Evolutionary conservation across 1,284 basidiomycete genomes (phyloP).

Genomic region (Ustanciosporium gigantosporum): DNA sequence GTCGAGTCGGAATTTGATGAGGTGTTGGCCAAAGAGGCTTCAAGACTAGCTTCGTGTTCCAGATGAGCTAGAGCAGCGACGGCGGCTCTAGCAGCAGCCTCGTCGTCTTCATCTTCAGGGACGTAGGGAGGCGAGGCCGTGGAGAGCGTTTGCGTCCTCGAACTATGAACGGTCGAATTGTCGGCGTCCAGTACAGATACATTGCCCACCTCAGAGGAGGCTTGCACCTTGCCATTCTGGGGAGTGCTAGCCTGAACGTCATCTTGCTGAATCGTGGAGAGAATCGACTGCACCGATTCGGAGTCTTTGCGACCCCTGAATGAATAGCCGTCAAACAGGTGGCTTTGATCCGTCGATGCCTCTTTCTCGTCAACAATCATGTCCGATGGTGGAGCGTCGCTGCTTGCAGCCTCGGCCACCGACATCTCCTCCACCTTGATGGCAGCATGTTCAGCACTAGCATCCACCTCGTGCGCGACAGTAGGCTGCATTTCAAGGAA

Average conservation of each 20-base stretch:
- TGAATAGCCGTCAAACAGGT: slow-evolving; percentile 55
- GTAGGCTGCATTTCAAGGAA: slow-evolving; percentile 78
- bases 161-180: background rate
- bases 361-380: slow-evolving; percentile 28
- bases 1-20: slow-evolving; percentile 4
- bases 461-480: slow-evolving; percentile 30
- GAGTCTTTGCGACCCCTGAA: slow-evolving; percentile 54
- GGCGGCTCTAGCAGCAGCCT: slow-evolving; percentile 42
- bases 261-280: slow-evolving; percentile 2
- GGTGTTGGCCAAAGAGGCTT: slow-evolving; percentile 11
- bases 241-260: slow-evolving; percentile 1
- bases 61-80: slow-evolving; percentile 51
- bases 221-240: background rate
- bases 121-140: background rate
- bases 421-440: slow-evolving; percentile 1
- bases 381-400: slow-evolving; percentile 10
- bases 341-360: slow-evolving; percentile 18
- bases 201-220: slow-evolving; percentile 2
- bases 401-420: background rate
- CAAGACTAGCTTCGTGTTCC: slow-evolving; percentile 42
- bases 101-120: slow-evolving; percentile 41
- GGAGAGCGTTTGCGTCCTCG: too few species aligned
- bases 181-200: background rate
- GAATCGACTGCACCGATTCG: slow-evolving; percentile 41
- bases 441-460: slow-evolving; percentile 11